Evolutionary conservation across 768 basidiomycete species (phyloP).

Genomic region (Rhodotorula toruloides): DNA sequence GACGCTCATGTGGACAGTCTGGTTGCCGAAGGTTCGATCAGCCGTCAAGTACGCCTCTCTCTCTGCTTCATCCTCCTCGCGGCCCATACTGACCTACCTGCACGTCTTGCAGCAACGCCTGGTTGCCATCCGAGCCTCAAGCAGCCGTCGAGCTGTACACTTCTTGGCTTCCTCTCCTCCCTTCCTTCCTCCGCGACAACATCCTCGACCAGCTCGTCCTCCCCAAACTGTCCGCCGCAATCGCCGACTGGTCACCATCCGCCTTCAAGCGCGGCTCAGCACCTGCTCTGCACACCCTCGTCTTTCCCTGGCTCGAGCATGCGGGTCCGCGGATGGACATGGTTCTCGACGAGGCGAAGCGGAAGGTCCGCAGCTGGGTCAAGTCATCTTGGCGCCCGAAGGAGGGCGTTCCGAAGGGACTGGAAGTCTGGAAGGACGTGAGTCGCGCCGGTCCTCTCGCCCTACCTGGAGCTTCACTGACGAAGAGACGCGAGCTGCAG

Average conservation of each 20-base stretch:
- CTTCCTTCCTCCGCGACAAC: constrained; percentile 87
- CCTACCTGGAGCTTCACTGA: neutral
- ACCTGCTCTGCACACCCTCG: constrained; percentile 65
- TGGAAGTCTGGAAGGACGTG: constrained; percentile 76
- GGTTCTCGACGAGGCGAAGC: constrained; percentile 75
- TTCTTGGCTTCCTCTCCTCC: constrained; percentile 79
- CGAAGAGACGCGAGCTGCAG: constrained; percentile 46
- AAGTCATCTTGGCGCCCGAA: constrained; percentile 62
- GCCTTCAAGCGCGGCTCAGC: constrained; percentile 45
- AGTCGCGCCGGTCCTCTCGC: constrained; percentile 41
- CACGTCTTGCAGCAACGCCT: constrained; percentile 61
- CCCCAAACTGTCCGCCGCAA: constrained; percentile 79
- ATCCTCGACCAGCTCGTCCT: constrained; percentile 91
- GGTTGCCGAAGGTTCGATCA: constrained; percentile 91
- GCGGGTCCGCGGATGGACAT: constrained; percentile 72
- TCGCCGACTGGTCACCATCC: constrained; percentile 70
- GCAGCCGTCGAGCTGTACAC: constrained; percentile 79
- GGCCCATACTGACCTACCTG: neutral
- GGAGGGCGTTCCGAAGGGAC: constrained; percentile 69
- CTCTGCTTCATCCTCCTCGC: neutral
- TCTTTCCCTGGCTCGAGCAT: constrained; percentile 94
- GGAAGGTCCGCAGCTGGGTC: constrained; percentile 75
- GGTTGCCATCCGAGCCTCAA: constrained; percentile 67
- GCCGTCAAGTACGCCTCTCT: constrained; percentile 61
- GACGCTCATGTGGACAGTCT: constrained; percentile 85